These are phyloP conservation scores for Ulota crispa DNA, from an alignment of 225 moss, liverwort and hornwort species.

Conservation along the genomic window DNA sequence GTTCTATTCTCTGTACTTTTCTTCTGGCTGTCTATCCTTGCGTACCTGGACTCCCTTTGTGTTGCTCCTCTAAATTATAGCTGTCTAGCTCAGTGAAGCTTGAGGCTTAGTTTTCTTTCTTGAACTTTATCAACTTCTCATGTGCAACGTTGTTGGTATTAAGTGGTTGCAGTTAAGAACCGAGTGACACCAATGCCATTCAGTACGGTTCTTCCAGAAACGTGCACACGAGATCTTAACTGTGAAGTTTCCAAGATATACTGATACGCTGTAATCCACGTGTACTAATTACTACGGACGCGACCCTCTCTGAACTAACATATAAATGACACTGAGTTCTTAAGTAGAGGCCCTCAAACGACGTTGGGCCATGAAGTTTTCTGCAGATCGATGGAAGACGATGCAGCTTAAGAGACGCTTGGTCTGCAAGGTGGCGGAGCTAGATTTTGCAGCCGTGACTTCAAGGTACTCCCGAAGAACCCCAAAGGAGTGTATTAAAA, in stretches of 20 bases:
- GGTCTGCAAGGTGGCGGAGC: background rate
- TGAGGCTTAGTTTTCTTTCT: background rate
- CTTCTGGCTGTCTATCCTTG: background rate
- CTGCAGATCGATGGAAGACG: slow-evolving; percentile 8
- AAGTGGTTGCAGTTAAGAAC: slow-evolving; percentile 1
- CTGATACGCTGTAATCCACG: too few species aligned
- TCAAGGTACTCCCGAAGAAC: slow-evolving; percentile 10
- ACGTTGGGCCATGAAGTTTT: background rate
- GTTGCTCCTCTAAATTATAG: background rate
- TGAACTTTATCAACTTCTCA: background rate
- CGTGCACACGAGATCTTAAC: slow-evolving; percentile 33
- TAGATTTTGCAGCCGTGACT: background rate
- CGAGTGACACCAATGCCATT: background rate
- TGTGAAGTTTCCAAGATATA: background rate
- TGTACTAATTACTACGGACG: too few species aligned
- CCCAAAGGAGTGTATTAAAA: background rate
- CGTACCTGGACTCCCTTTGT: background rate
- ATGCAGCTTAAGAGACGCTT: background rate
- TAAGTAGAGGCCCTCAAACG: background rate
- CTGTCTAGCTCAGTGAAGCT: background rate
- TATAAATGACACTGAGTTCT: background rate
- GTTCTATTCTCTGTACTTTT: background rate
- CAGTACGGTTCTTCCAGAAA: slow-evolving; percentile 9
- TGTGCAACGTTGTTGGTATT: slow-evolving; percentile 7
- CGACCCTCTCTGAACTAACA: background rate